A percentile compares a stretch with the other conserved stretches of the same genome.
These are phyloP conservation scores for Penicillium bovifimosum DNA, from an alignment of 495 filamentous ascomycete genomes.

Conservation along the genomic window DNA sequence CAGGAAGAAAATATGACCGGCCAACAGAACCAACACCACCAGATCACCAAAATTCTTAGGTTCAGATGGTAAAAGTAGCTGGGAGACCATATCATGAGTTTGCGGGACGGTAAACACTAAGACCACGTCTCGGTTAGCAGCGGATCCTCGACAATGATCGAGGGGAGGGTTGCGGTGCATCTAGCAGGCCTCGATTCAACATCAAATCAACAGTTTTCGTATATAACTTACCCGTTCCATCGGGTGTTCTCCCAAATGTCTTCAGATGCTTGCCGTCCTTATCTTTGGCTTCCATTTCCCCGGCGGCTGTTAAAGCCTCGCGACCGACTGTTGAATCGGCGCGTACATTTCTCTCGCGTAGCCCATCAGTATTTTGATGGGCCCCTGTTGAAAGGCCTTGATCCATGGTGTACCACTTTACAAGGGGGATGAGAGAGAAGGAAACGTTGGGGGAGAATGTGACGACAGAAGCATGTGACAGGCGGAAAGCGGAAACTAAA, in stretches of 20 bases:
- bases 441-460: slow-evolving; percentile 17
- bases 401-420: slow-evolving; percentile 31
- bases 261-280: slow-evolving; percentile 53
- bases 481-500: slow-evolving; percentile 4
- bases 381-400: slow-evolving; percentile 42
- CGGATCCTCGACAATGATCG: slow-evolving; percentile 1
- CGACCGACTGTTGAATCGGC: slow-evolving; percentile 31
- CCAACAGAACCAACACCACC: slow-evolving; percentile 75
- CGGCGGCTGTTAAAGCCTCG: slow-evolving; percentile 33
- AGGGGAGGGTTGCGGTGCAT: background rate
- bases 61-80: slow-evolving; percentile 88
- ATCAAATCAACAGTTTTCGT: background rate
- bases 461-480: slow-evolving; percentile 36
- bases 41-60: slow-evolving; percentile 90
- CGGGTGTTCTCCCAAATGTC: slow-evolving; percentile 87
- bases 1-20: slow-evolving; percentile 62
- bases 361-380: slow-evolving; percentile 33
- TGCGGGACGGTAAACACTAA: slow-evolving; percentile 92
- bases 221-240: slow-evolving; percentile 68
- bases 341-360: slow-evolving; percentile 43
- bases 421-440: slow-evolving; percentile 13
- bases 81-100: slow-evolving; percentile 98
- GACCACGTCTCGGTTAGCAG: slow-evolving; percentile 17
- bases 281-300: slow-evolving; percentile 34
- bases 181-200: background rate